Conservation (phyloP, 1,139 yeast genomes). For the Blastobotrys niveus region DNA sequence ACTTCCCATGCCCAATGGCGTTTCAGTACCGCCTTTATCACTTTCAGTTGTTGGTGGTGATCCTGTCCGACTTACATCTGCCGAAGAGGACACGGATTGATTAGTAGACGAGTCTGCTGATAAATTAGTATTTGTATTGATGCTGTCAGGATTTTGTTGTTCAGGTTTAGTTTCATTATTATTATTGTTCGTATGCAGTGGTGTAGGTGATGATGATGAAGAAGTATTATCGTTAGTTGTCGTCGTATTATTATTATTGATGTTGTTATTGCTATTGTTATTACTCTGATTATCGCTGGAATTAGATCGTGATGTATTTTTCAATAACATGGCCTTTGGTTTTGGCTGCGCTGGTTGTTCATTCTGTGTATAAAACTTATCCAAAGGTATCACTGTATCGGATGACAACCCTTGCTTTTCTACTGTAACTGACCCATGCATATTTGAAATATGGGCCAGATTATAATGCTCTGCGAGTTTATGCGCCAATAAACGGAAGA, state of each 20-base stretch:
- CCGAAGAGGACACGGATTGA: no score
- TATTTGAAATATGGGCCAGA: conserved; percentile 46
- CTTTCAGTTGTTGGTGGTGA: no score
- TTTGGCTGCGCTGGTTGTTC: neutral
- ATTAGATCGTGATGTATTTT: conserved; percentile 4
- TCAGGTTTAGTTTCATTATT: no score
- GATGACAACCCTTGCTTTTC: conserved; percentile 24
- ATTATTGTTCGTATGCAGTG: neutral
- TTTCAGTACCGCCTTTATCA: no score
- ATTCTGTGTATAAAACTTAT: conserved; percentile 5
- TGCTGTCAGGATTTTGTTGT: no score
- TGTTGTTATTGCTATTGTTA: neutral
- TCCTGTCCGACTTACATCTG: no score
- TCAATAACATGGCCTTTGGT: conserved; percentile 8
- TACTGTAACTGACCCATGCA: conserved; percentile 41
- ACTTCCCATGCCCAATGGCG: conserved; percentile 14
- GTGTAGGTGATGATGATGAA: neutral
- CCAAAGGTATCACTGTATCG: conserved; percentile 2
- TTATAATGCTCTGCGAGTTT: conserved; percentile 64
- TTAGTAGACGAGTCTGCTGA: no score
- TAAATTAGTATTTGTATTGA: no score
- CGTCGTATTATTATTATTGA: neutral
- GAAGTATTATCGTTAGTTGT: neutral
- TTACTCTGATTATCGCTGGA: neutral
- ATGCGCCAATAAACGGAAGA: conserved; percentile 59